Evolutionary conservation across 306 rosid genomes (phyloP), one percentile per base, ranked within the genome.

Genomic region (Sindora glabra): DNA sequence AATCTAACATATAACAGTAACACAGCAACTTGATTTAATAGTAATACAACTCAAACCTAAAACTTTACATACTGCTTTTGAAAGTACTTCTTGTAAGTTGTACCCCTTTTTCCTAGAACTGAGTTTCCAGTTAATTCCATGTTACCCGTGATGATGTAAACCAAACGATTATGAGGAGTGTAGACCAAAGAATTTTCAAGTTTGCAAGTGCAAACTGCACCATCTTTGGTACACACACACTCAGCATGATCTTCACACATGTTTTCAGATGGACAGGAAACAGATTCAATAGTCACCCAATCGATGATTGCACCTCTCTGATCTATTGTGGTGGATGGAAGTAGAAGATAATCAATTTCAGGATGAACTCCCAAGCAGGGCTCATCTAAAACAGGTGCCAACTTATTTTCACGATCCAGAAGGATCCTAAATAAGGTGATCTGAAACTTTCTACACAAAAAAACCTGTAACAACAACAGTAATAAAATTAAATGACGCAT

Each of bases 331-430:
- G 68, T 61, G 56, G 83, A 76, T n/a, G 95, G 92, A 39, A 87
- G 85, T 71, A 87, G 68, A 59, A 87, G 89, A 75, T 67, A 84
- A 65, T 87, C 92, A 27, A 79, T 57, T 49, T 49, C 75, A 37
- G 48, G 50, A 56, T 57, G 51, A 56, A 68, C 83, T 62, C 73
- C 74, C 27, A 51, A 47, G 59, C 25, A 42, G 39, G 56, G 44
- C 15, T 66, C 77, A 33, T 50, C 73, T 10, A 71, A 27, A 62
- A 29, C 68, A 27, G 56, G 69, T 13, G 52, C 19, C 57, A 48
- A 21, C 37, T 64, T 29, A 10, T 34, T 26, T 67, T 74, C 51
- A 40, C 34, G 48, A 56, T 69, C 63, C 34, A 66, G 36, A 44
- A 83, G 77, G 48, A 79, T 21, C 64, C 64, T 42, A 23, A 87